Conservation (phyloP, 2,329 filamentous ascomycete genomes). For the Penicillium sp. region DNA sequence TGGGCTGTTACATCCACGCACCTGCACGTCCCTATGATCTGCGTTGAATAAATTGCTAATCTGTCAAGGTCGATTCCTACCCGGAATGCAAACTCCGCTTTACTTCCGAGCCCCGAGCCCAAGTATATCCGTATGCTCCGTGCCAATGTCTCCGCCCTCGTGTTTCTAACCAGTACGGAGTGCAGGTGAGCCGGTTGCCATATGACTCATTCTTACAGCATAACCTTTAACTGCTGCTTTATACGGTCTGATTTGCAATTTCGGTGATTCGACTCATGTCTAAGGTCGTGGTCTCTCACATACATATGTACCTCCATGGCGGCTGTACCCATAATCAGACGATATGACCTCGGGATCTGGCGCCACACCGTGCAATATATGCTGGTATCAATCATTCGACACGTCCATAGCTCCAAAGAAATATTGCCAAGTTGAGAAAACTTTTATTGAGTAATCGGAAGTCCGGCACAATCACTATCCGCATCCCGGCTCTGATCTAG, state of each 20-base stretch:
- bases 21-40: slow-evolving; percentile 14
- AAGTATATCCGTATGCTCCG: background rate
- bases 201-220: slow-evolving; percentile 14
- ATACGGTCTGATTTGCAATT: background rate
- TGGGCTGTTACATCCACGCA: slow-evolving; percentile 17
- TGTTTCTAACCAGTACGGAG: background rate
- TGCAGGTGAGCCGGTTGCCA: background rate
- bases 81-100: slow-evolving; percentile 12
- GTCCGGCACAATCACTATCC: slow-evolving; percentile 16
- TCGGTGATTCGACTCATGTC: background rate
- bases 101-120: slow-evolving; percentile 2
- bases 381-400: slow-evolving; percentile 3
- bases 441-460: slow-evolving; percentile 9
- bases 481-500: slow-evolving; percentile 5
- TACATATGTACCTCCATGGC: background rate
- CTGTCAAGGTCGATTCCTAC: background rate
- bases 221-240: background rate
- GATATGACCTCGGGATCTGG: slow-evolving; percentile 5
- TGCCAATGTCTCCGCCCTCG: slow-evolving; percentile 6
- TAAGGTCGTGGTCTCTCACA: background rate
- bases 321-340: background rate
- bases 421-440: slow-evolving; percentile 10
- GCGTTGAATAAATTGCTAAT: slow-evolving; percentile 1
- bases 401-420: background rate
- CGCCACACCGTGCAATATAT: background rate